A percentile compares a stretch with the other conserved stretches of the same genome.
Evolutionary conservation across 2,329 filamentous ascomycete species (phyloP).

Genomic region (Stemphylium beticola): DNA sequence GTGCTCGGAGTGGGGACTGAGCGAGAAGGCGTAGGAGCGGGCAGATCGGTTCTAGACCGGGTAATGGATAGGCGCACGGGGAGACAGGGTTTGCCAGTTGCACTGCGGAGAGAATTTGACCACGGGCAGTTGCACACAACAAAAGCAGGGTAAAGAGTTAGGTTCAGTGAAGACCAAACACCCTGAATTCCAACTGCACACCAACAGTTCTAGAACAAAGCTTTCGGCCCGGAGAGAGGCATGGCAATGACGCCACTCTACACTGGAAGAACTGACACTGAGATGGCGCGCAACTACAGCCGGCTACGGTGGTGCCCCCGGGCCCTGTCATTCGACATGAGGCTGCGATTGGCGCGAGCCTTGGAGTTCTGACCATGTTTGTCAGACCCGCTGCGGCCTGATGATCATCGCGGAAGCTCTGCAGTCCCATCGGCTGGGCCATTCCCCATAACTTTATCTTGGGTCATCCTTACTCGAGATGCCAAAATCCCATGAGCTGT

Average conservation of each 20-base stretch:
- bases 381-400: background rate
- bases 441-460: background rate
- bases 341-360: constrained; percentile 1
- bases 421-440: background rate
- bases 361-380: background rate
- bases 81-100: background rate
- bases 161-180: constrained; percentile 1
- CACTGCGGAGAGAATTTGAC: constrained; percentile 2
- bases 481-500: background rate
- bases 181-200: constrained; percentile 2
- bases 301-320: constrained; percentile 18
- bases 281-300: constrained; percentile 10
- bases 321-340: constrained; percentile 20
- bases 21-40: constrained; percentile 18
- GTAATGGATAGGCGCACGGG: constrained; percentile 8
- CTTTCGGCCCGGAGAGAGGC: constrained; percentile 9
- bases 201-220: constrained; percentile 26
- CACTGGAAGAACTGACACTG: constrained; percentile 8
- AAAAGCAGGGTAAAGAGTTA: constrained; percentile 1
- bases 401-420: constrained; percentile 4
- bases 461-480: background rate
- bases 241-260: constrained; percentile 21
- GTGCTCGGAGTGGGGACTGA: constrained; percentile 16
- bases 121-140: background rate
- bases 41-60: constrained; percentile 30